Percentiles rank a stretch among this genome's conserved stretches.
Conservation (phyloP, 805 yeast genomes). For the Starmera caribaea region DNA sequence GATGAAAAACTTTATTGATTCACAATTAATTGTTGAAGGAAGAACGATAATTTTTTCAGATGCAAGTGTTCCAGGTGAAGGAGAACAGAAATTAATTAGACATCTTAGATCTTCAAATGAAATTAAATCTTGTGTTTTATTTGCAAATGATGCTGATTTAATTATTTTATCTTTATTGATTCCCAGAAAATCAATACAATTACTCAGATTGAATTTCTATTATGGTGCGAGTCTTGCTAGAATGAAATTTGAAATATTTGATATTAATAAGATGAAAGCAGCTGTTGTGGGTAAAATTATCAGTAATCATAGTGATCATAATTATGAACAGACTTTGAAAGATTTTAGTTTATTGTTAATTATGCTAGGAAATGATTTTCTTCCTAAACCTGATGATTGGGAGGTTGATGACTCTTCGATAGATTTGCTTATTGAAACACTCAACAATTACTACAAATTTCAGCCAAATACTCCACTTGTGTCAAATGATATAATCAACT, state of each 20-base stretch:
- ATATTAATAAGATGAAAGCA: no score
- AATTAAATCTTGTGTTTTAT: constrained; percentile 76
- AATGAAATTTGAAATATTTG: no score
- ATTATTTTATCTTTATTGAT: constrained; percentile 78
- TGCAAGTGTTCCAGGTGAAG: constrained; percentile 93
- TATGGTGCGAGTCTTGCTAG: no score
- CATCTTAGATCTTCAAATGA: constrained; percentile 62
- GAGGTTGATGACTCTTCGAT: constrained; percentile 82
- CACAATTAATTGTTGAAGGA: constrained; percentile 65
- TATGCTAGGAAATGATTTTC: constrained; percentile 93
- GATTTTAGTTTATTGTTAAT: constrained; percentile 81
- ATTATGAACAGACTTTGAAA: constrained; percentile 32
- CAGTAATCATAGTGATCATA: constrained; percentile 21
- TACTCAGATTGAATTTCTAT: no score
- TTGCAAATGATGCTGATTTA: constrained; percentile 91
- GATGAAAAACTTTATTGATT: constrained; percentile 66
- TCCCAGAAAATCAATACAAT: constrained; percentile 7
- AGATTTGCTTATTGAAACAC: constrained; percentile 64
- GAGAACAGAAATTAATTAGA: constrained; percentile 93
- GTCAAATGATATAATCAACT: constrained; percentile 58
- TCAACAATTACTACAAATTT: constrained; percentile 63
- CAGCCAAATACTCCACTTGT: constrained; percentile 22
- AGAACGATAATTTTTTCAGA: constrained; percentile 71
- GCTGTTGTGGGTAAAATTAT: constrained; percentile 7
- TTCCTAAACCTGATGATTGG: constrained; percentile 84